Base-by-base conservation (phyloP, 345 rosid genomes). In the Aegle marmelos region DNA sequence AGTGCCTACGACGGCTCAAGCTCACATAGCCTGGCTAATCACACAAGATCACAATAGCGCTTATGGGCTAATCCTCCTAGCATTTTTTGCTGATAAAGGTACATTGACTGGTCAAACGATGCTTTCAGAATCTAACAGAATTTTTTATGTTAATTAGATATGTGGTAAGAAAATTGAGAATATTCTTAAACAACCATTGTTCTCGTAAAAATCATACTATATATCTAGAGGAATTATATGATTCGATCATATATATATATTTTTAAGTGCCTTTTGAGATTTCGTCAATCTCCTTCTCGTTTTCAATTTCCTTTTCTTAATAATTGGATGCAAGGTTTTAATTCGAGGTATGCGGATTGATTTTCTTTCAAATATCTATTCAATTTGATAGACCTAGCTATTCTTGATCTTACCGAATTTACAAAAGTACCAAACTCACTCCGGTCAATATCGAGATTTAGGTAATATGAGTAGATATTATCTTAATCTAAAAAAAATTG, bases 161-260 rank as follows among this genome's bases (percentile, higher is more conserved):
- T 24, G n/a, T 33, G n/a, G 72, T 77, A 50, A 78, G 7, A 22
- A 74, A 57, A 30, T 22, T 34, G 36, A 70, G 81, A 72, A 83
- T 80, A 70, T 77, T 80, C 81, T 24, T 34, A 70, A 63, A 53
- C 39, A 6, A 59, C 50, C 75, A 78, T 37, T 36, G 37, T 66
- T 76, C 17, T 31, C 11, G 74, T 74, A 31, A 75, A 67, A 53
- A 72, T 72, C 59, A 83, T 16, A 33, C 27, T 24, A 10, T 17
- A 66, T 36, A 59, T 71, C 25, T 48, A 56, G 21, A 36, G 6
- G 65, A 60, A 48, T 48, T 65, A 67, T 70, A 71, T 57, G 60
- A 72, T 80, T 78, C 81, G 67, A 48, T 74, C 37, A 17, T 71
- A 58, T 48, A 36, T 17, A 34, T 75, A 54, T 70, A 59, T 74